Base-by-base conservation (phyloP, 164 flowering plant species). In the Piper longum region DNA sequence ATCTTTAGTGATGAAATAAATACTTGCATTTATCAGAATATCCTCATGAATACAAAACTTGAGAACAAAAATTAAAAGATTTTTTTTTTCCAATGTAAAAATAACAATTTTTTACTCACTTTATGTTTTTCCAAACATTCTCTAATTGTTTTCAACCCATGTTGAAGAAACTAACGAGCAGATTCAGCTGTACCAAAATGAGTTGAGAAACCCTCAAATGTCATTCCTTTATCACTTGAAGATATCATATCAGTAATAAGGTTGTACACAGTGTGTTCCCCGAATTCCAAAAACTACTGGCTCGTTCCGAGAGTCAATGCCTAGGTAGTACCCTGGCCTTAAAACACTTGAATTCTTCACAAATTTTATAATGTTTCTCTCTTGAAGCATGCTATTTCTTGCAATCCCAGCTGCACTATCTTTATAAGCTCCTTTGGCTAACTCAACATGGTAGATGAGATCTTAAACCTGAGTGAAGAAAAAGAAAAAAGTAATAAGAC, bases 111-210 rank as follows among this genome's bases (percentile, higher is more conserved):
- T 26, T 64, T 41, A 60, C 56, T 61, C 75, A 93, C 97, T 96
- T 85, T 66, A 62, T 93, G 76, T 68, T 80, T 78, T 64, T 85
- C 79, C 74, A 93, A 80, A 74, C 86, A 88, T 64, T 78, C 80
- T 75, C 79, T 79, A 65, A 93, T 78, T 64, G 86, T 85, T 66
- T 67, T 82, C 60, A 90, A 69, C 72, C 90, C 99, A 79, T 90
- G 85, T 60, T 19, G 64, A 57, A 88, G 82, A 81, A 90, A 88
- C 97, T 96, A 93, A 9, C 89, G 88, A 74, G 97, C 97, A 68
- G 96, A 91, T 81, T 93, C 96, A 62, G 91, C 83, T 2, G 86
- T 88, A 59, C 99, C 97, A 79, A 93, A 93, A 75, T 90, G 99
- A 11, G 92, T 81, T 56, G 95, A 84, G 71, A 79, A 93, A 60